Base-by-base conservation (phyloP, 164 flowering plant species). In the Piper betle region DNA sequence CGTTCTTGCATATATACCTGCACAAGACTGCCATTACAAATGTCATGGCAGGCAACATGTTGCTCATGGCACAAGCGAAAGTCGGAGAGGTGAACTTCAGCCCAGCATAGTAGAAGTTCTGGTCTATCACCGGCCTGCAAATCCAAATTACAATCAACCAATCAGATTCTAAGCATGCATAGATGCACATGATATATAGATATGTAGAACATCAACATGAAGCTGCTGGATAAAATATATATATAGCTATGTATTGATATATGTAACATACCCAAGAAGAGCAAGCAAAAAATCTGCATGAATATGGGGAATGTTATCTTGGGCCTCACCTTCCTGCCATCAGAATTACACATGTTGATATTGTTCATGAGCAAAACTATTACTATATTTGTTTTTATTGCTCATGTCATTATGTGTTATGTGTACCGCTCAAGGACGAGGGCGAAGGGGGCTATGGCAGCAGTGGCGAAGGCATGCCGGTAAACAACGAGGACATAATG, bases 231-330 rank as follows among this genome's bases (percentile, higher is more conserved):
- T 4, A 40, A 63, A n/a, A n/a, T n/a, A n/a, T n/a, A n/a, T n/a
- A n/a, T n/a, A n/a, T n/a, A n/a, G n/a, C n/a, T n/a, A n/a, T n/a
- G n/a, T n/a, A n/a, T n/a, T n/a, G n/a, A 41, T 13, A 19, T n/a
- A 15, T 16, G 38, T 12, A 43, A 57, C 73, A 62, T 43, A 79
- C 81, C 82, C 85, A 37, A 81, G 82, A 67, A 79, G 82, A 53
- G 81, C 82, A 53, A 74, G 43, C 5, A 55, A 66, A 77, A 70
- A 4, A 80, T 71, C 41, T 77, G 77, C 74, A 77, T 69, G 74
- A 76, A 75, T 16, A 72, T 63, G 18, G 59, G 42, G 50, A 75
- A 73, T 52, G 78, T 75, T 46, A 77, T 75, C 74, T 73, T 77
- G 15, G 79, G 81, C 62, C 74, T 64, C 4, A 70, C 71, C 38